Conservation (phyloP, 768 basidiomycete species). For the Mycena galopus region DNA sequence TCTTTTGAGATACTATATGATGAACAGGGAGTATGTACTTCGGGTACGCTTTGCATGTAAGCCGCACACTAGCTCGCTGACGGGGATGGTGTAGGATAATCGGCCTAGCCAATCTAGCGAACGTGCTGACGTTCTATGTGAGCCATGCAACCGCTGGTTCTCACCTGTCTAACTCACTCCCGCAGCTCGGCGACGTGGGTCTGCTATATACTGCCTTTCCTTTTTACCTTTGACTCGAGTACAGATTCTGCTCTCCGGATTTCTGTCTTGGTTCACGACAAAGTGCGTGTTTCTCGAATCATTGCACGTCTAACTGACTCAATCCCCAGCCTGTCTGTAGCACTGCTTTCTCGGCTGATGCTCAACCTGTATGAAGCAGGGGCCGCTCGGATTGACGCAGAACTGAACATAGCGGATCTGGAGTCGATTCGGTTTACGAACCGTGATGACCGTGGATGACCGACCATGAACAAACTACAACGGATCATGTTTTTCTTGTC, state of each 20-base stretch:
- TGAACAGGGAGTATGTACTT: constrained; percentile 2
- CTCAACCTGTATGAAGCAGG: neutral
- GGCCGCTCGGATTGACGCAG: neutral
- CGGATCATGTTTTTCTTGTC: no score
- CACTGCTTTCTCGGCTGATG: neutral
- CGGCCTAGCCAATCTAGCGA: neutral
- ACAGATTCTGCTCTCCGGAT: neutral
- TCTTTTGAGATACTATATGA: no score
- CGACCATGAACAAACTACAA: no score
- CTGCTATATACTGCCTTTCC: neutral
- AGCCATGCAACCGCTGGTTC: neutral
- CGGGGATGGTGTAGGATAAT: neutral
- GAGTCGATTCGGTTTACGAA: no score
- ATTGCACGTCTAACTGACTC: neutral
- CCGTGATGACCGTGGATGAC: no score
- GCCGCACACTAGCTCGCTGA: neutral
- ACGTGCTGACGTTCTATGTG: neutral
- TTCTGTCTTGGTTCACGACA: neutral
- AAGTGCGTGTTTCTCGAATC: neutral
- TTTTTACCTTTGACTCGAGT: neutral
- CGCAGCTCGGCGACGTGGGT: neutral
- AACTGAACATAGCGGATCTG: no score
- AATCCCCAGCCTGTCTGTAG: neutral
- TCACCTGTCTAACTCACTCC: neutral
- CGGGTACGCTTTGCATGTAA: neutral